Evolutionary conservation across 2,329 filamentous ascomycete genomes (phyloP), one percentile per base, ranked within the genome.

Genomic region (Waltergamsia citrina): DNA sequence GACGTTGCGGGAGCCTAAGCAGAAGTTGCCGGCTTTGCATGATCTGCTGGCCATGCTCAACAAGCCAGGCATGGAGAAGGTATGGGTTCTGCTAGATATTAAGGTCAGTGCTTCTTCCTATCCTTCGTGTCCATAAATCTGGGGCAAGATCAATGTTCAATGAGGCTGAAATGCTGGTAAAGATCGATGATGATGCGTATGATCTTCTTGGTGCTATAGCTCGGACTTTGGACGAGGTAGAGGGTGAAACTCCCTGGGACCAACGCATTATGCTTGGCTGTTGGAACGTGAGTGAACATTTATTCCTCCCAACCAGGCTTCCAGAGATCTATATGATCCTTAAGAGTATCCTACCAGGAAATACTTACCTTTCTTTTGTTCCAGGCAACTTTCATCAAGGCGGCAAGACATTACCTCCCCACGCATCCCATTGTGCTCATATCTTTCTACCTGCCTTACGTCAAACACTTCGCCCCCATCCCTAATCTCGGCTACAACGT

Each of bases 31-130:
- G 5, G 67, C 81, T 20, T 63, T 96, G 10, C 47, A 57, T 16
- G 88, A 95, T 48, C 60, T 95, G 34, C 63, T 95, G 7, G 67
- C 74, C 38, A 90, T 81, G 49, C 55, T 96, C 34, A 65, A 72
- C 1, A 62, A 72, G 43, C 78, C 78, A 0, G 79, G 67, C 1
- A 53, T 71, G 25, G 74, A 84, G 47, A 55, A 80, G 28, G 65
- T 88, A 8, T 94, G 88, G 88, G 47, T 92, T 6, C 57, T 95
- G 40, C 63, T 96, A 4, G 90, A 96, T 53, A 85, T 96, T 53
- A 96, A 95, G 66, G 79, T 85, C 55, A 15, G 49, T 41, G 15
- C 16, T 7, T 33, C 3, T 8, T 17, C 15, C 22, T 17, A 5
- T 8, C 17, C 22, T 9, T 33, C 11, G 18, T 22, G 30, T 16